Conservation (phyloP, 176 grass and related monocot species). For the Saccharum spontaneum region DNA sequence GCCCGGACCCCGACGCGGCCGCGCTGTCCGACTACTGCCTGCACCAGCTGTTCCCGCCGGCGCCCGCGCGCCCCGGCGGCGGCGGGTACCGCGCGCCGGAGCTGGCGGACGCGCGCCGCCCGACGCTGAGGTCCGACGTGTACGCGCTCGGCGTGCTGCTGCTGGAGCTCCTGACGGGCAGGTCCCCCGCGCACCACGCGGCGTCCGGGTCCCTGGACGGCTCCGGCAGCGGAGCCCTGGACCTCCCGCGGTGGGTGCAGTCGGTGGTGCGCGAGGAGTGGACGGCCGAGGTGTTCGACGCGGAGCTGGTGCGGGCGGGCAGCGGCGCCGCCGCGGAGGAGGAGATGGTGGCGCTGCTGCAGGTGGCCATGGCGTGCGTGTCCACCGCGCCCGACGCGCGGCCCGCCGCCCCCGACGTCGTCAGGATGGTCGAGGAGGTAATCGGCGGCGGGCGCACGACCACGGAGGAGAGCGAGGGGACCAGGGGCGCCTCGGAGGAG, state of each 20-base stretch:
- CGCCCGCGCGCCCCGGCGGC: slow-evolving; percentile 33
- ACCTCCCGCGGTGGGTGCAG: slow-evolving; percentile 90
- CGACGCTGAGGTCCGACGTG: slow-evolving; percentile 73
- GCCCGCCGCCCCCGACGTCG: slow-evolving; percentile 47
- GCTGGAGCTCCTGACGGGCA: slow-evolving; percentile 76
- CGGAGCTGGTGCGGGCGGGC: slow-evolving; percentile 54
- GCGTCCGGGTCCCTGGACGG: slow-evolving; percentile 38
- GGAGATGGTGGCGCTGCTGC: slow-evolving; percentile 92
- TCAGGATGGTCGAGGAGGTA: slow-evolving; percentile 73
- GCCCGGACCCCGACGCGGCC: slow-evolving; percentile 64
- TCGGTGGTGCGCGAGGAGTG: slow-evolving; percentile 96
- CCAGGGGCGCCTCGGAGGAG: slow-evolving; percentile 39
- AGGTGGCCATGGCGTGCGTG: slow-evolving; percentile 89
- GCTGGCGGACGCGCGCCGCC: slow-evolving; percentile 59
- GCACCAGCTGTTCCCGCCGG: slow-evolving; percentile 64
- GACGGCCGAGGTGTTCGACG: slow-evolving; percentile 97
- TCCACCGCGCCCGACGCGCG: slow-evolving; percentile 60
- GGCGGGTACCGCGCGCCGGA: slow-evolving; percentile 80
- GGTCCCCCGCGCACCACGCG: slow-evolving; percentile 42
- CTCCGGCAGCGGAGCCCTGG: slow-evolving; percentile 50
- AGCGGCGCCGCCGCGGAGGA: slow-evolving; percentile 60
- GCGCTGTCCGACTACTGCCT: slow-evolving; percentile 75
- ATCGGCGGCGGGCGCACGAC: slow-evolving; percentile 30
- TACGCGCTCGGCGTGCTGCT: slow-evolving; percentile 85
- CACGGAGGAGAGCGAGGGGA: slow-evolving; percentile 46